phyloP scores from a whole-genome alignment of 495 filamentous ascomycete species.

The Neurospora cerealis region DNA sequence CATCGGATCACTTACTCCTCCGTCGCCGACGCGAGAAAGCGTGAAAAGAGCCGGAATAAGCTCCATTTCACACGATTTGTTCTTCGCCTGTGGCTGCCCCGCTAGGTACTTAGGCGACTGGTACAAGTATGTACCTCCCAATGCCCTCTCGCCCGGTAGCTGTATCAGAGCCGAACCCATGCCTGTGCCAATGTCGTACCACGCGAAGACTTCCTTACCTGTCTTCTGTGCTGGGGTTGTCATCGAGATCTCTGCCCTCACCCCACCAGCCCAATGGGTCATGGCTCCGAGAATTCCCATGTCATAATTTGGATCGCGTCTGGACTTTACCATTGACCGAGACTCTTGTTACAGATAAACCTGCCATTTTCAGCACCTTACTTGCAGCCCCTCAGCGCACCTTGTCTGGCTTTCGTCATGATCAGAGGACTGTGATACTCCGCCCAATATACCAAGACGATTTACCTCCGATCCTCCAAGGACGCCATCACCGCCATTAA shows the following conservation, averaged over 20 bases:
- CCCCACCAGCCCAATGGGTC: constrained; percentile 17
- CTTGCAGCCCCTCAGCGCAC: neutral
- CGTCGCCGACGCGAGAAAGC: neutral
- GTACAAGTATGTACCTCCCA: constrained; percentile 1
- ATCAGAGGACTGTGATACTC: neutral
- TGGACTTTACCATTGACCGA: constrained; percentile 21
- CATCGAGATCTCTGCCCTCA: constrained; percentile 25
- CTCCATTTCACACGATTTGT: neutral
- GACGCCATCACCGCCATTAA: neutral
- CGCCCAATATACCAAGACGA: neutral
- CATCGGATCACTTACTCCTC: no score
- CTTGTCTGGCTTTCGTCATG: neutral
- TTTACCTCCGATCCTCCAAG: neutral
- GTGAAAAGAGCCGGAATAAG: neutral
- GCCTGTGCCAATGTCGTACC: constrained; percentile 19
- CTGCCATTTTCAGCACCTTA: neutral
- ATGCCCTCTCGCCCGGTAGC: constrained; percentile 5
- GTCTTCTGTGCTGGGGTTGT: constrained; percentile 15
- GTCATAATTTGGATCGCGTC: constrained; percentile 14
- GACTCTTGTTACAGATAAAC: neutral
- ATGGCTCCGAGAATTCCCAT: constrained; percentile 20
- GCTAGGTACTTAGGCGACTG: neutral
- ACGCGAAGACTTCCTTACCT: constrained; percentile 11
- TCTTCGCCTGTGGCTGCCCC: neutral
- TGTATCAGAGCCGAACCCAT: neutral